Percentiles rank a stretch among this genome's conserved stretches.
Evolutionary conservation across 148 eudicot genomes (phyloP).

Genomic region (Diospyros kaki): DNA sequence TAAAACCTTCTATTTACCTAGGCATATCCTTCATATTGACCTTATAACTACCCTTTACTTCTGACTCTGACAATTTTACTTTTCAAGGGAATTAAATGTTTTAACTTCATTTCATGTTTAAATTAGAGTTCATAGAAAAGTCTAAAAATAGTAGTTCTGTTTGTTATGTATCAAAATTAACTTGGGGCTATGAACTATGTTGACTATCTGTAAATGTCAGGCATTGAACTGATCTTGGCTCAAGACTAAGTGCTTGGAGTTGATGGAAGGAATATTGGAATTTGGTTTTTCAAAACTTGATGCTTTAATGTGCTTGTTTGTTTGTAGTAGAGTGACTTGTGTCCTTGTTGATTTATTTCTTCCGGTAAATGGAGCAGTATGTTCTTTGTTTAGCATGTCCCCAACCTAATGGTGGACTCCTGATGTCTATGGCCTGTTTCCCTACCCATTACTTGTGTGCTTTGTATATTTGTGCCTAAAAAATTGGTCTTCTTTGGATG

Average conservation of each 20-base stretch:
- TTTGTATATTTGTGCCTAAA: not conserved
- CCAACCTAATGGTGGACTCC: not conserved
- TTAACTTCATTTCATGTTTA: not conserved
- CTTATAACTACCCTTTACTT: not conserved
- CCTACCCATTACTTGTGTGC: not conserved
- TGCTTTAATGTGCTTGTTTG: not conserved
- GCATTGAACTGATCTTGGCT: not conserved
- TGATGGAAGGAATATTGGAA: not conserved
- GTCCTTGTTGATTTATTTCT: not conserved
- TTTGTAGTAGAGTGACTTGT: not conserved
- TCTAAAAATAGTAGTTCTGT: not conserved
- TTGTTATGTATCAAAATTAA: no score
- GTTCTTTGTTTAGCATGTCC: not conserved
- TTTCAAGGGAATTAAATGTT: not conserved
- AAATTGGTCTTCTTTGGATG: not conserved
- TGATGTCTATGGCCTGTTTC: not conserved
- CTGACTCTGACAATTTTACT: not conserved
- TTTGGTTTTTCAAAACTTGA: not conserved
- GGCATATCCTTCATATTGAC: not conserved
- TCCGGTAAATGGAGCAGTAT: not conserved
- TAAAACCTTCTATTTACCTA: not conserved
- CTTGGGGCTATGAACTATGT: not conserved
- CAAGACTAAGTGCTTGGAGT: not conserved
- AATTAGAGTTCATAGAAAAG: not conserved
- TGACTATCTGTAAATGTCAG: not conserved